These are phyloP conservation scores for Butyriboletus loyo DNA, from an alignment of 768 basidiomycete genomes.

Conservation along the genomic window DNA sequence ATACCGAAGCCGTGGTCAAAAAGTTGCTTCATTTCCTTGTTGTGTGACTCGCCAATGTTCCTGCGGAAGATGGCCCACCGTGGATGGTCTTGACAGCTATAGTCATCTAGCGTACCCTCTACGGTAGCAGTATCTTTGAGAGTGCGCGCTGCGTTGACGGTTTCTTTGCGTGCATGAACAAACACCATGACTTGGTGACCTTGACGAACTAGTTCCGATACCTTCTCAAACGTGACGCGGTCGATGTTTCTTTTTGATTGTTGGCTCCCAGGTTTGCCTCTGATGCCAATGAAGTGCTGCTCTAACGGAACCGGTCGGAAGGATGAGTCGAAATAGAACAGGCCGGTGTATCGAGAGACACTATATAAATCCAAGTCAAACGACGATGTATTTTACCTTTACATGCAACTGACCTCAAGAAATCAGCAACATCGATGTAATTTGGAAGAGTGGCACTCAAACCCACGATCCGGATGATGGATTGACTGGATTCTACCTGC, in stretches of 20 bases:
- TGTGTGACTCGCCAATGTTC: slow-evolving; percentile 76
- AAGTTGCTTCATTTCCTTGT: slow-evolving; percentile 95
- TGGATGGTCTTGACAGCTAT: slow-evolving; percentile 79
- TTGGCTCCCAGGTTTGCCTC: slow-evolving; percentile 77
- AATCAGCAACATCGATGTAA: slow-evolving; percentile 94
- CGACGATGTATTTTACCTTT: neutral
- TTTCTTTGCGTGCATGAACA: slow-evolving; percentile 97
- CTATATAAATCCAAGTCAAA: slow-evolving; percentile 39
- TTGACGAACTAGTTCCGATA: slow-evolving; percentile 78
- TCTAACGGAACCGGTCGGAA: slow-evolving; percentile 96
- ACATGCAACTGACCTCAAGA: slow-evolving; percentile 61
- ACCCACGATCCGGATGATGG: slow-evolving; percentile 93
- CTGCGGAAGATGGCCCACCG: slow-evolving; percentile 73
- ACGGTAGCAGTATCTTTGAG: slow-evolving; percentile 72
- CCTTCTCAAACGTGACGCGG: slow-evolving; percentile 84
- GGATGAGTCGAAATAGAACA: slow-evolving; percentile 98
- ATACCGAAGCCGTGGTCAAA: slow-evolving; percentile 94
- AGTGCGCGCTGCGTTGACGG: slow-evolving; percentile 84
- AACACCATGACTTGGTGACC: slow-evolving; percentile 99
- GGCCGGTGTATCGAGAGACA: slow-evolving; percentile 78
- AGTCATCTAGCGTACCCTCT: slow-evolving; percentile 74
- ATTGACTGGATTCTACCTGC: slow-evolving; percentile 95
- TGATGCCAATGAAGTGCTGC: slow-evolving; percentile 93
- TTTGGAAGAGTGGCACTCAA: slow-evolving; percentile 96
- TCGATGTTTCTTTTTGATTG: slow-evolving; percentile 85